These are phyloP conservation scores for Hygrocybe punicea DNA, from an alignment of 768 basidiomycete species.

Conservation along the genomic window DNA sequence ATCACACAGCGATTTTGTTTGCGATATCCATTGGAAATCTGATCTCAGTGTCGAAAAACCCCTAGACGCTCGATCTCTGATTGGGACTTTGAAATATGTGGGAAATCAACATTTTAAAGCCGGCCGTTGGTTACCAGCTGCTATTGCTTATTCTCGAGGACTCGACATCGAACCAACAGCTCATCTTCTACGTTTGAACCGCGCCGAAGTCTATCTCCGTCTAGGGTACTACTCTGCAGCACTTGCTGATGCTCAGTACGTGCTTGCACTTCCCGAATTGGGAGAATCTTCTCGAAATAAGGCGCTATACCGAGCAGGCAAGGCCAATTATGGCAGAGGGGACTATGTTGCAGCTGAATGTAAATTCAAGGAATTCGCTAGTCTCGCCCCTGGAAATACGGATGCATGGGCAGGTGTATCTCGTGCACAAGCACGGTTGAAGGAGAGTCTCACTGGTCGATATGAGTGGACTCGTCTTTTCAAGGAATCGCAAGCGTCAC, in stretches of 20 bases:
- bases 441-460: neutral
- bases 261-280: neutral
- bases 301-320: neutral
- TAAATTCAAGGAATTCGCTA: neutral
- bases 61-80: neutral
- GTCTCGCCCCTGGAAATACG: neutral
- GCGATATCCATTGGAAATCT: neutral
- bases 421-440: neutral
- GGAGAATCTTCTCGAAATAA: neutral
- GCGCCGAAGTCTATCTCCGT: neutral
- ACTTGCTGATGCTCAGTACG: neutral
- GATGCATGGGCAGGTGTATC: neutral
- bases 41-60: neutral
- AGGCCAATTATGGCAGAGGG: neutral
- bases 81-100: neutral
- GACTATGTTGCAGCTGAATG: neutral
- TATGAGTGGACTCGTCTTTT: conserved; percentile 1
- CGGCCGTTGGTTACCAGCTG: neutral
- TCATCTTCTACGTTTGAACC: neutral
- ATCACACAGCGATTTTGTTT: neutral
- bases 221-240: neutral
- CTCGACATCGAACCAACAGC: neutral
- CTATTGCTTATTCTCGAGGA: neutral
- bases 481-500: neutral
- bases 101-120: conserved; percentile 2